Base-by-base conservation (phyloP, 2,329 filamentous ascomycete species). In the Mycogone perniciosa region DNA sequence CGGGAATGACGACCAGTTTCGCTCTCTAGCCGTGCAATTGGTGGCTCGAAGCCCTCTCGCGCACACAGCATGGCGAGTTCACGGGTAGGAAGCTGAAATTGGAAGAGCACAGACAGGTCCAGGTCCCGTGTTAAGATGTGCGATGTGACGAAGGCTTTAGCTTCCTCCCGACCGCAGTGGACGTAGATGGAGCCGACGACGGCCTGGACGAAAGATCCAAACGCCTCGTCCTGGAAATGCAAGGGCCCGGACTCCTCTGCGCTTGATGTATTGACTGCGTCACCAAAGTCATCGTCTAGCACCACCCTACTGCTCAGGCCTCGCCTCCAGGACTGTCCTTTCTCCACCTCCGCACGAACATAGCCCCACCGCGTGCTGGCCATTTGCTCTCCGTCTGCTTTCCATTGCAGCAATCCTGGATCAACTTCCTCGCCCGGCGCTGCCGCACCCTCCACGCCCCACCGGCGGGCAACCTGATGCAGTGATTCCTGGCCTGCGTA, bases 371-470 rank as follows among this genome's bases (percentile, higher is more conserved):
- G 74, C 55, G 64, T 75, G 66, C 73, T 68, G 45, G 71, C 64
- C 26, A 74, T 63, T 20, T 75, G 74, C 11, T 71, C 64, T 5
- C 72, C 60, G 48, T 77, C 68, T 64, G 71, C 71, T 70, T 72
- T 72, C 76, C 90, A 95, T 66, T 97, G 93, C 54, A 99, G 75
- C 48, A 95, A 75, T 5, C 92, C 93, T 0, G 91, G 85, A 66
- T 99, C 93, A 50, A 97, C 91, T 71, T 97, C 92, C 53, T 82
- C 82, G 46, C 92, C 93, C 0, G 93, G 93, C 20, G 83, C 85
- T 8, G 87, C 88, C n/a, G 89, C 92, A 40, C 77, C 72, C 67
- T 97, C 92, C 11, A 97, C 83, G 71, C 93, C 93, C 93, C 93
- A 99, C 71, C 93, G 87, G 55, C 79, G 75, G 11, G 88, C 82